Evolutionary conservation across 2,329 filamentous ascomycete species (phyloP), one percentile per base, ranked within the genome.

Genomic region (Aspergillus alliaceus): DNA sequence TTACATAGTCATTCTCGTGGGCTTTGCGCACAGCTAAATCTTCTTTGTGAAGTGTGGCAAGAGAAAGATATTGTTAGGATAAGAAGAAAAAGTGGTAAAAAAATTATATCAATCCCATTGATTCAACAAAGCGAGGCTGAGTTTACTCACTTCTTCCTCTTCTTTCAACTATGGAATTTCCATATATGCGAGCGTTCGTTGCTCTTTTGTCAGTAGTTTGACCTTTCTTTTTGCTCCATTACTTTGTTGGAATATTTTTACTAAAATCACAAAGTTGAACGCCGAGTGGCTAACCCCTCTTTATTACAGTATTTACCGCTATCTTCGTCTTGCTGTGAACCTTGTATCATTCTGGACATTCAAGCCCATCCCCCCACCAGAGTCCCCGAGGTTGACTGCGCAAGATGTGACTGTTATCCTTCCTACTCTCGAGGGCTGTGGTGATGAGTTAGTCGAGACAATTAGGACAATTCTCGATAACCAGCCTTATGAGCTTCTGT

Each of bases 381-480:
- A 86, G 57, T 90, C 91, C 61, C 91, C 93, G n/a, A 87, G 82
- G 44, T 88, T 92, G 72, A 91, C 87, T 27, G 84, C 87, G 32
- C 79, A 90, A 65, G 91, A 98, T 84, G 92, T 96, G 68, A 96
- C 93, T 6, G 91, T 97, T 62, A 90, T 98, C 66, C 90, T 97
- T 59, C 93, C 93, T 7, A 96, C 93, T 11, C 92, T 98, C 63
- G 91, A 96, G 70, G 91, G 92, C 59, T 87, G 86, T 60, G 91
- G 93, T 59, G 87, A 92, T 66, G 91, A 96, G 70, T 82, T 98
- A 59, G 87, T 88, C 53, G 86, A 89, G 58, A 96, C 92, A 18
- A 83, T 98, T 37, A 82, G 88, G 25, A 76, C 75, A 15, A 73
- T 86, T 42, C 71, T 84, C 40, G 78, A 79, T 59, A 79, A 77